A percentile compares a stretch with the other conserved stretches of the same genome.
These are phyloP conservation scores for Serendipita sp. DNA, from an alignment of 768 basidiomycete genomes.

Conservation along the genomic window DNA sequence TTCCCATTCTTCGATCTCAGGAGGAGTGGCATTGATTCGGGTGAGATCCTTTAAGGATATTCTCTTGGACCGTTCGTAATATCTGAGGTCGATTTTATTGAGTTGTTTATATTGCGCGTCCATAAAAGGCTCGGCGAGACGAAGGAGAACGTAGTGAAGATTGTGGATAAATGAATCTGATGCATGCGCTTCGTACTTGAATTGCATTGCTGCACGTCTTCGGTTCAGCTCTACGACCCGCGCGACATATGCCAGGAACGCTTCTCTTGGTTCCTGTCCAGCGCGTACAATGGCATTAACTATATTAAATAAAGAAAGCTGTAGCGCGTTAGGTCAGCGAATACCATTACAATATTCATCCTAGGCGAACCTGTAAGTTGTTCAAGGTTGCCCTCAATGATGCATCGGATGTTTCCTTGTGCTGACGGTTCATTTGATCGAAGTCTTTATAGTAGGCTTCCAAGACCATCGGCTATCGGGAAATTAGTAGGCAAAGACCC, in stretches of 20 bases:
- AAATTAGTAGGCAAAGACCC: conserved; percentile 7
- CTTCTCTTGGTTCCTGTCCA: conserved; percentile 62
- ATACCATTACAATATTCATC: neutral
- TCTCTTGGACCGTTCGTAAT: conserved; percentile 54
- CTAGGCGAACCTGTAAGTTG: conserved; percentile 51
- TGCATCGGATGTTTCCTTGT: conserved; percentile 68
- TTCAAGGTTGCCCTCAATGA: conserved; percentile 79
- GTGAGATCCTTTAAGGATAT: conserved; percentile 81
- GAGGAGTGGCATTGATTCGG: conserved; percentile 79
- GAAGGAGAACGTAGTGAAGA: conserved; percentile 62
- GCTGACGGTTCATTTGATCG: conserved; percentile 52
- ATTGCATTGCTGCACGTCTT: conserved; percentile 85
- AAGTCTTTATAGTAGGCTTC: conserved; percentile 75
- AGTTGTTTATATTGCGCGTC: conserved; percentile 74
- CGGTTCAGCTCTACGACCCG: conserved; percentile 57
- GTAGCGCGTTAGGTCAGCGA: conserved; percentile 15
- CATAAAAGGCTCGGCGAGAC: conserved; percentile 89
- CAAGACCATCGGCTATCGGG: conserved; percentile 51
- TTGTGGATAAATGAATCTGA: conserved; percentile 91
- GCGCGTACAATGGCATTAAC: conserved; percentile 82
- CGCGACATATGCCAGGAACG: conserved; percentile 69
- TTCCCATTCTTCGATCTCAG: conserved; percentile 67
- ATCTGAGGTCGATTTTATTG: conserved; percentile 77
- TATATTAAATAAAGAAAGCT: conserved; percentile 64
- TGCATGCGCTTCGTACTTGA: conserved; percentile 73